Percentiles rank a stretch among this genome's conserved stretches.
These are phyloP conservation scores for Penicillium palitans DNA, from an alignment of 2,329 filamentous ascomycete genomes.

Conservation along the genomic window DNA sequence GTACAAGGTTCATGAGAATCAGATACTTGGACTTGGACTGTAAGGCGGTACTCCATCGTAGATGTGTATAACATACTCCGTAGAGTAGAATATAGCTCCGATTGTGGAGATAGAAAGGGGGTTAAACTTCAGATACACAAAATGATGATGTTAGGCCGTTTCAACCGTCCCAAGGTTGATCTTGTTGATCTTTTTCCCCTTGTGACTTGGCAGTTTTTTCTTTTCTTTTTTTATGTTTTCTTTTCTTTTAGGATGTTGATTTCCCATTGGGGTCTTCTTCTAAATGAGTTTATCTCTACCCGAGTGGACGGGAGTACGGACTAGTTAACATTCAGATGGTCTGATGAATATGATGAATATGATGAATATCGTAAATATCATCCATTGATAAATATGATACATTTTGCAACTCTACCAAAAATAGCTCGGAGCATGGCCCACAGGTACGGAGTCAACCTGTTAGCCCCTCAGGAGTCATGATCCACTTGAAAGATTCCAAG, in stretches of 20 bases:
- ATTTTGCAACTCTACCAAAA: slow-evolving; percentile 18
- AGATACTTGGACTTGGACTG: background rate
- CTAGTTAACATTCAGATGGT: background rate
- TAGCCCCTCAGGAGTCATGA: slow-evolving; percentile 11
- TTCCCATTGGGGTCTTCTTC: background rate
- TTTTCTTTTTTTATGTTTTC: background rate
- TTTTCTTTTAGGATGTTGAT: background rate
- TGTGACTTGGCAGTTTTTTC: background rate
- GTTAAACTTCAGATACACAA: background rate
- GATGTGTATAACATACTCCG: too few relatives aligned
- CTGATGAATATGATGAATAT: background rate
- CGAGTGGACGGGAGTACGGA: background rate
- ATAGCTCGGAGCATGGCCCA: slow-evolving; percentile 16
- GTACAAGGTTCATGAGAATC: background rate
- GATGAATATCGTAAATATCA: too few relatives aligned
- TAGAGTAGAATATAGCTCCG: background rate
- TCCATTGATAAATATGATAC: slow-evolving; percentile 5
- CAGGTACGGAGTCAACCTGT: slow-evolving; percentile 8
- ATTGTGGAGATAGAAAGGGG: background rate
- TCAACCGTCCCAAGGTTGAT: slow-evolving; percentile 1
- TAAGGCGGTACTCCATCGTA: background rate
- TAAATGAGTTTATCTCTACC: background rate
- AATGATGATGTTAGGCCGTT: background rate
- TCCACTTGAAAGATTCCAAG: slow-evolving; percentile 22
- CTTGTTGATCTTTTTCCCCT: slow-evolving; percentile 4